Base-by-base conservation (phyloP, 1,284 basidiomycete species). In the Marasmius sp. region DNA sequence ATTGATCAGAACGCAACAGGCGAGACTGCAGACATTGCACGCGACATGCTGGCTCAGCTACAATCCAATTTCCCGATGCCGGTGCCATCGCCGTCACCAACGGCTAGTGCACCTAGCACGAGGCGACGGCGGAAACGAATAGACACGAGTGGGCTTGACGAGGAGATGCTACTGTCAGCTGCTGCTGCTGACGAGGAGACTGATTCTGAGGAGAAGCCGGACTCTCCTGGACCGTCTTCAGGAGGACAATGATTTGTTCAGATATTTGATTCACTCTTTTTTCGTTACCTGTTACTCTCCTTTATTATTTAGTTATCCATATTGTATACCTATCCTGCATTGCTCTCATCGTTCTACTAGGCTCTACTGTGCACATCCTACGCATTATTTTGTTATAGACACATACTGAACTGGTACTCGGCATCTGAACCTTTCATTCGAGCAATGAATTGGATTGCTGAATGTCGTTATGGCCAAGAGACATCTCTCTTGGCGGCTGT, bases 1-100 rank as follows among this genome's bases (percentile, higher is more conserved):
- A 73, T 75, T 56, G 80, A 76, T 49, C 72, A 72, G 50, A 65
- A 69, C 61, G 73, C 68, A 34, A 66, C 68, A 6, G 75, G 72
- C 60, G 83, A 87, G 56, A 79, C 87, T 1, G 88, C 79, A 11
- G 82, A 87, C 62, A 77, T 85, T 56, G 92, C 92, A 8, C 83
- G 83, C 56, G 85, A 89, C 66, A 89, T 93, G 88, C 72, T 93
- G 60, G 88, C 88, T 10, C 82, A 81, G 49, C 79, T 93, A 41
- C 81, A 92, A 71, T 85, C 87, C 65, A 88, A 86, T 0, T 82
- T 81, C 63, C 69, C 69, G 57, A 70, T 72, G 12, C 74, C 74
- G 18, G 79, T 80, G 69, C 73, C 77, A 62, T 71, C 73, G 22
- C 71, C 77, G 61, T 69, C 77, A 54, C 73, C 80, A 55, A 73